Percentiles rank a stretch among this genome's conserved stretches.
Evolutionary conservation across 2,329 filamentous ascomycete genomes (phyloP).

Genomic region (Beauveria asiatica): DNA sequence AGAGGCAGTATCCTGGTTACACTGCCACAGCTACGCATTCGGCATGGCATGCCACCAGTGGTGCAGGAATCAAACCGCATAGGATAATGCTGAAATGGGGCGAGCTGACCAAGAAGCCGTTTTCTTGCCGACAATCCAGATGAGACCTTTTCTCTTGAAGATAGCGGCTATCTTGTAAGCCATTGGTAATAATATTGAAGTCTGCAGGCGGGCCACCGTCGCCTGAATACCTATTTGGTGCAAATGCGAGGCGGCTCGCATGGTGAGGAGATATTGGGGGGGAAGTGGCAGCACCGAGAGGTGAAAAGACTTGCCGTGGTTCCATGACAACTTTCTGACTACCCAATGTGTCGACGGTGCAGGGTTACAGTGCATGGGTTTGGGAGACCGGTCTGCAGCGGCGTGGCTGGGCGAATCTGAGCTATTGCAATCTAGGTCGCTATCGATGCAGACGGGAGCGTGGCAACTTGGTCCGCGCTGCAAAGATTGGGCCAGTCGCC

Average conservation of each 20-base stretch:
- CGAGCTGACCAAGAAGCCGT: neutral
- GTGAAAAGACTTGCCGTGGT: neutral
- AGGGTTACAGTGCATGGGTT: neutral
- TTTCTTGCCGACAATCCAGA: neutral
- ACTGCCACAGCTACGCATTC: neutral
- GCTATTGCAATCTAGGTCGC: conserved; percentile 3
- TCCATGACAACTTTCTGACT: neutral
- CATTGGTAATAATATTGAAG: neutral
- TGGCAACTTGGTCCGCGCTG: neutral
- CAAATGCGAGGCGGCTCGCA: neutral
- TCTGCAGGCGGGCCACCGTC: neutral
- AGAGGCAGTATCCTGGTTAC: neutral
- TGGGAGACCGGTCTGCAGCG: neutral
- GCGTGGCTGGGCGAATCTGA: conserved; percentile 5
- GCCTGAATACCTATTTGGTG: neutral
- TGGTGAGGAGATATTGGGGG: neutral
- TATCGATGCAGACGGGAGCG: neutral
- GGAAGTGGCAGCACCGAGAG: neutral
- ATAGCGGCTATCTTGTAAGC: neutral
- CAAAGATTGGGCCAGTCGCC: neutral
- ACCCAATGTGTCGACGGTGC: neutral
- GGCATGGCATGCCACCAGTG: neutral
- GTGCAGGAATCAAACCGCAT: neutral
- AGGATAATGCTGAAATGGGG: neutral
- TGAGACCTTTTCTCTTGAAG: neutral